Evolutionary conservation across 208 protist species (phyloP).

Genomic region (Acanthamoeba pearcei): DNA sequence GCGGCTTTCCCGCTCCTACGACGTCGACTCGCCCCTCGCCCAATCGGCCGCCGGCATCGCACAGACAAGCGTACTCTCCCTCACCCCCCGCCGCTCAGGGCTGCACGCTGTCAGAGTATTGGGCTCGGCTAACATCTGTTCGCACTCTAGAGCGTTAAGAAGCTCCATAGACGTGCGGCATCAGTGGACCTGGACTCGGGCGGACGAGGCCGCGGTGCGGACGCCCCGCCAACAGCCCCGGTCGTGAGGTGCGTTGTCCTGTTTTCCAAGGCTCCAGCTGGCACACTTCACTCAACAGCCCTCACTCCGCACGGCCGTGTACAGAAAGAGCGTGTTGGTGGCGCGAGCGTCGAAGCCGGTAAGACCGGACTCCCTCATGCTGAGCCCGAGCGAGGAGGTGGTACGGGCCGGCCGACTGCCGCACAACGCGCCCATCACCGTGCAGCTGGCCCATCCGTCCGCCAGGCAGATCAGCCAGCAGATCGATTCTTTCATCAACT

Average conservation of each 20-base stretch:
- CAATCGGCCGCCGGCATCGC: too few relatives aligned
- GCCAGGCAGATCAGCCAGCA: slow-evolving; percentile 39
- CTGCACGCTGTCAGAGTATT: too few relatives aligned
- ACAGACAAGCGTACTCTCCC: too few relatives aligned
- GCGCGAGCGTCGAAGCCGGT: slow-evolving; percentile 40
- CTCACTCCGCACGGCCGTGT: not conserved
- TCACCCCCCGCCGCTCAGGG: not conserved
- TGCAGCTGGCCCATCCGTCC: slow-evolving; percentile 56
- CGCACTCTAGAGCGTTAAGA: too few relatives aligned
- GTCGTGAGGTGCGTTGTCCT: not conserved
- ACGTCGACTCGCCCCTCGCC: not conserved
- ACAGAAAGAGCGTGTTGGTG: slow-evolving; percentile 55
- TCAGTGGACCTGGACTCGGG: not conserved
- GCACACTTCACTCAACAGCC: not conserved
- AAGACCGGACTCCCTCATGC: not conserved
- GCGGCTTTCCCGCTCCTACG: not conserved
- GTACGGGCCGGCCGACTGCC: not conserved
- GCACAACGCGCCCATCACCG: not conserved
- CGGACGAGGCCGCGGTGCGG: not conserved
- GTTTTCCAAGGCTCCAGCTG: not conserved
- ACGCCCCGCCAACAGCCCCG: not conserved
- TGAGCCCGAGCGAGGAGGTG: slow-evolving; percentile 23
- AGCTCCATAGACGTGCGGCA: not conserved
- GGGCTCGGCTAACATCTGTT: not conserved
- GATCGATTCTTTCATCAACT: slow-evolving; percentile 45